phyloP scores from a whole-genome alignment of 148 eudicot species.

The Rhododendron henanense region DNA sequence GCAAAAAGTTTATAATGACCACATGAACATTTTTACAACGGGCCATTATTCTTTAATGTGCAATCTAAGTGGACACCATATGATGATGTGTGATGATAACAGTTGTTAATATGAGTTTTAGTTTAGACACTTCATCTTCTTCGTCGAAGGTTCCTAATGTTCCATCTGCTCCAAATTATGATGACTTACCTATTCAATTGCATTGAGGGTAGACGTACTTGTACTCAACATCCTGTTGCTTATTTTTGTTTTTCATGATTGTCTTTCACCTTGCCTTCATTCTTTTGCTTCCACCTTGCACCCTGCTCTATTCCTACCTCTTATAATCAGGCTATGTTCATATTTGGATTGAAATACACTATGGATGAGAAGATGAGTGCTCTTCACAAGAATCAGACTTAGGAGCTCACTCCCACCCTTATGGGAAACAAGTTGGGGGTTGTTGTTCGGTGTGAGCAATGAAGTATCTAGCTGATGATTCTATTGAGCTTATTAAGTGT shows the following conservation, averaged over 20 bases:
- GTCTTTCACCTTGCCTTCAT: neutral
- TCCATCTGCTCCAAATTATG: neutral
- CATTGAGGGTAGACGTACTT: neutral
- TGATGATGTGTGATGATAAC: neutral
- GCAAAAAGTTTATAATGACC: slow-evolving; percentile 1
- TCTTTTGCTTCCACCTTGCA: neutral
- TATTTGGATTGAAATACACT: neutral
- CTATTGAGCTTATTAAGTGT: neutral
- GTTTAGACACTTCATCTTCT: neutral
- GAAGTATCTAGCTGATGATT: neutral
- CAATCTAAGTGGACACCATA: neutral
- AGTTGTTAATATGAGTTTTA: neutral
- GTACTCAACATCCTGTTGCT: neutral
- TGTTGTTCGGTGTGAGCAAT: neutral
- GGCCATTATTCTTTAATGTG: neutral
- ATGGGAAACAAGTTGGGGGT: neutral
- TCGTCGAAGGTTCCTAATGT: neutral
- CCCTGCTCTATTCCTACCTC: neutral
- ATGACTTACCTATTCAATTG: neutral
- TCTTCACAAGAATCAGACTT: neutral
- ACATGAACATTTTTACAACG: neutral
- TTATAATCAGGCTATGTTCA: neutral
- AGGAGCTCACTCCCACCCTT: neutral
- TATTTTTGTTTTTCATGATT: neutral
- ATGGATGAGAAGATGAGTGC: neutral